Evolutionary conservation across 768 basidiomycete genomes (phyloP).

Genomic region (Punctularia strigosozonata): DNA sequence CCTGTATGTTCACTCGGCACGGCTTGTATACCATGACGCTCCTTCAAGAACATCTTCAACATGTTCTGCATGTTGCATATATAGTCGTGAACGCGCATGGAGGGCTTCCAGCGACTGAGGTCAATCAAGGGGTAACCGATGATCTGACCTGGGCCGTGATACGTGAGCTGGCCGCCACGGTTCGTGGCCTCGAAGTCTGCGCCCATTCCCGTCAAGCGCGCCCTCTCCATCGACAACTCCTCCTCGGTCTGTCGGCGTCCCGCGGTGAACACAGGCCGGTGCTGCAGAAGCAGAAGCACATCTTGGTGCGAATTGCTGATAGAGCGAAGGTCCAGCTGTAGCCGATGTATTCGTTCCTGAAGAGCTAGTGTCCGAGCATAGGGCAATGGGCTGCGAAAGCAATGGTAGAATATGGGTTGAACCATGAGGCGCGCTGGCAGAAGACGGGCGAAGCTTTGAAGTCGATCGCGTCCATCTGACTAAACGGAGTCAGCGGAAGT

Average conservation of each 20-base stretch:
- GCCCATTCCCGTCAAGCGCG: conserved; percentile 60
- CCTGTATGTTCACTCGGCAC: conserved; percentile 76
- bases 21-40: conserved; percentile 45
- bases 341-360: conserved; percentile 58
- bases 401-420: conserved; percentile 66
- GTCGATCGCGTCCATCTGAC: too few species aligned
- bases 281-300: conserved; percentile 72
- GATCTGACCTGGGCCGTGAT: conserved; percentile 95
- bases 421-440: too few species aligned
- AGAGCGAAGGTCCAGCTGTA: conserved; percentile 48
- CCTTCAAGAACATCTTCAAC: conserved; percentile 49
- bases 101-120: conserved; percentile 65
- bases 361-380: conserved; percentile 57
- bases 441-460: too few species aligned
- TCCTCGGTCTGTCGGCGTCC: conserved; percentile 76
- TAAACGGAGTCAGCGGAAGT: too few species aligned
- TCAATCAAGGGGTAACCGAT: conserved; percentile 94
- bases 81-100: conserved; percentile 66
- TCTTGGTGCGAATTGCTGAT: conserved; percentile 31
- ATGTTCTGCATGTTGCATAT: conserved; percentile 73
- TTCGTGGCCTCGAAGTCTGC: conserved; percentile 79
- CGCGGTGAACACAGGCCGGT: conserved; percentile 88
- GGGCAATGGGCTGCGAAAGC: conserved; percentile 67
- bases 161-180: conserved; percentile 90
- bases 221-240: conserved; percentile 45